A percentile compares a stretch with the other conserved stretches of the same genome.
Evolutionary conservation across 345 rosid species (phyloP).

Genomic region (Sonneratia alba): DNA sequence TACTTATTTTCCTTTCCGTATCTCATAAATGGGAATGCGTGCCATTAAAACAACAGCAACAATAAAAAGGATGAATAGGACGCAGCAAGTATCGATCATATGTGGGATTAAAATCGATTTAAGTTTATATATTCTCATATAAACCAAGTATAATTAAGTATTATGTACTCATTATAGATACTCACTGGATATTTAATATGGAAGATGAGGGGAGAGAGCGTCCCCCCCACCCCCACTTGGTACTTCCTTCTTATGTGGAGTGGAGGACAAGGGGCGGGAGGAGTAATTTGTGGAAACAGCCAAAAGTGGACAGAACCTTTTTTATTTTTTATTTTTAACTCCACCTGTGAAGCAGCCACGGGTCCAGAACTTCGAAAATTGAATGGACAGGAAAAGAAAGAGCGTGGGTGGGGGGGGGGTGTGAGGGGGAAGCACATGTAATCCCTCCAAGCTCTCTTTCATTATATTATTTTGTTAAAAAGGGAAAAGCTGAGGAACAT

Average conservation of each 20-base stretch:
- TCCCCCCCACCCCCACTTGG: slow-evolving; percentile 2
- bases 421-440: too few relatives aligned
- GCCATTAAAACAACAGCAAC: too few relatives aligned
- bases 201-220: background rate
- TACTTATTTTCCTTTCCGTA: too few relatives aligned
- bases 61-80: too few relatives aligned
- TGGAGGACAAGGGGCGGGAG: background rate
- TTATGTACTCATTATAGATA: too few relatives aligned
- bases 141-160: too few relatives aligned
- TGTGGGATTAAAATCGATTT: too few relatives aligned
- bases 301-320: slow-evolving; percentile 7
- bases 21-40: too few relatives aligned
- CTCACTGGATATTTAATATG: too few relatives aligned
- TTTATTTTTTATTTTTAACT: background rate
- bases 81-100: too few relatives aligned
- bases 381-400: background rate
- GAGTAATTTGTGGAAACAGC: background rate
- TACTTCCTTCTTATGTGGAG: background rate
- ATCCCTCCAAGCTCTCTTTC: background rate
- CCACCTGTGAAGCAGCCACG: background rate
- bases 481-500: background rate
- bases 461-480: background rate
- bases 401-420: too few relatives aligned
- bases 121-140: too few relatives aligned
- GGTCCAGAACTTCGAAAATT: background rate